These are phyloP conservation scores for Albugo laibachii DNA, from an alignment of 352 stramenopile species.

Conservation along the genomic window DNA sequence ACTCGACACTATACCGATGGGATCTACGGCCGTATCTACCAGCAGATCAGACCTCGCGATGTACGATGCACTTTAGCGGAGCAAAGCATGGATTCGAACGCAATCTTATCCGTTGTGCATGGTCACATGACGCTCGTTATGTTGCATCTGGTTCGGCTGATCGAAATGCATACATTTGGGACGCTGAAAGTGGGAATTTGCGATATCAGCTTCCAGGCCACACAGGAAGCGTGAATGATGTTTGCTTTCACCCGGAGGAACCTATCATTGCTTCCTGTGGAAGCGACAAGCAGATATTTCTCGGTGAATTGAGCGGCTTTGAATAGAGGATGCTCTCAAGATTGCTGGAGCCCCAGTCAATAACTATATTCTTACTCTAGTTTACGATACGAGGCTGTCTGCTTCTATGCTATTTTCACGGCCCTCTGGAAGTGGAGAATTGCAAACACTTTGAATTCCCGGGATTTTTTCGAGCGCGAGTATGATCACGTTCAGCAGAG, in stretches of 20 bases:
- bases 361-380: too few species aligned
- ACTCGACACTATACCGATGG: constrained; percentile 83
- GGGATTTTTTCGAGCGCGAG: too few species aligned
- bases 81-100: constrained; percentile 86
- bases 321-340: not conserved
- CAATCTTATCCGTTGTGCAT: constrained; percentile 83
- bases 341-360: too few species aligned
- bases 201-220: constrained; percentile 88
- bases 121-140: constrained; percentile 75
- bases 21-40: constrained; percentile 83
- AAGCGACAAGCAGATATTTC: constrained; percentile 75
- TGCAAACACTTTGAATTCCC: too few species aligned
- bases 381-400: too few species aligned
- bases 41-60: constrained; percentile 15
- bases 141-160: constrained; percentile 81
- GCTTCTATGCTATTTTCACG: too few species aligned
- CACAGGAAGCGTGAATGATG: constrained; percentile 87
- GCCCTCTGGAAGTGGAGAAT: too few species aligned
- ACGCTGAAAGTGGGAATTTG: constrained; percentile 77
- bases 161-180: constrained; percentile 90
- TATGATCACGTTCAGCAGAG: too few species aligned
- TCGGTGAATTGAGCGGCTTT: constrained; percentile 37
- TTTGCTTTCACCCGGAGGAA: constrained; percentile 76
- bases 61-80: constrained; percentile 47
- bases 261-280: constrained; percentile 71